Percentiles rank a stretch among this genome's conserved stretches.
Evolutionary conservation across 495 filamentous ascomycete species (phyloP).

Genomic region (Aspergillus kassunensis): DNA sequence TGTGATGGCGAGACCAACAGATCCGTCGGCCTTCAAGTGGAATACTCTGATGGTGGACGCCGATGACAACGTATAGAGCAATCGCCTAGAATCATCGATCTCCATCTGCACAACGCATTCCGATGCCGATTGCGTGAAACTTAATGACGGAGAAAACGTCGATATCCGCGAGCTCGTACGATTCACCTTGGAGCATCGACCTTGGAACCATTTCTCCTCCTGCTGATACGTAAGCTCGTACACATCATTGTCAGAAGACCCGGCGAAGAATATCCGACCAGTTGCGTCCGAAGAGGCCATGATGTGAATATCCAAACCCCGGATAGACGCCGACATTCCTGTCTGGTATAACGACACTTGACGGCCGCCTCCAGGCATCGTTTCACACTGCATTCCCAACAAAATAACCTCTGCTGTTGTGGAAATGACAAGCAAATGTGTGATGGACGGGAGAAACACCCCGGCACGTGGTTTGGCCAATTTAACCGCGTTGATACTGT

Average conservation of each 20-base stretch:
- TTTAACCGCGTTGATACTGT: conserved; percentile 80
- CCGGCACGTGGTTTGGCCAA: conserved; percentile 71
- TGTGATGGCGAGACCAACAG: conserved; percentile 52
- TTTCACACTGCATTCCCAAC: conserved; percentile 67
- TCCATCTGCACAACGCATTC: conserved; percentile 72
- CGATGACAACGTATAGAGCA: conserved; percentile 88
- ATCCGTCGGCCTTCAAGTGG: conserved; percentile 60
- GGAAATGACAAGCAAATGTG: conserved; percentile 81
- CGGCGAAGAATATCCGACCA: conserved; percentile 89
- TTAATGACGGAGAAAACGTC: conserved; percentile 58
- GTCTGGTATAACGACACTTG: conserved; percentile 78
- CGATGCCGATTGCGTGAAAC: conserved; percentile 46
- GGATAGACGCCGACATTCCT: conserved; percentile 68
- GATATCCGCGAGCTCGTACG: conserved; percentile 76
- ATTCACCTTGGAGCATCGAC: conserved; percentile 74
- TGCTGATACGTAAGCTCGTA: conserved; percentile 94
- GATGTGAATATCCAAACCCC: conserved; percentile 65
- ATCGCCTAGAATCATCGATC: conserved; percentile 79
- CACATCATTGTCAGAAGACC: conserved; percentile 75
- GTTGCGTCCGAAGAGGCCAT: conserved; percentile 71
- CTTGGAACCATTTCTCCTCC: conserved; percentile 93
- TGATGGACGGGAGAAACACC: conserved; percentile 81
- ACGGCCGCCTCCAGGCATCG: conserved; percentile 57
- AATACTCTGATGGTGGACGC: conserved; percentile 81
- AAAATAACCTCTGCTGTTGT: conserved; percentile 79